Evolutionary conservation across 2,329 filamentous ascomycete species (phyloP).

Genomic region (Paraconiothyrium sp.): DNA sequence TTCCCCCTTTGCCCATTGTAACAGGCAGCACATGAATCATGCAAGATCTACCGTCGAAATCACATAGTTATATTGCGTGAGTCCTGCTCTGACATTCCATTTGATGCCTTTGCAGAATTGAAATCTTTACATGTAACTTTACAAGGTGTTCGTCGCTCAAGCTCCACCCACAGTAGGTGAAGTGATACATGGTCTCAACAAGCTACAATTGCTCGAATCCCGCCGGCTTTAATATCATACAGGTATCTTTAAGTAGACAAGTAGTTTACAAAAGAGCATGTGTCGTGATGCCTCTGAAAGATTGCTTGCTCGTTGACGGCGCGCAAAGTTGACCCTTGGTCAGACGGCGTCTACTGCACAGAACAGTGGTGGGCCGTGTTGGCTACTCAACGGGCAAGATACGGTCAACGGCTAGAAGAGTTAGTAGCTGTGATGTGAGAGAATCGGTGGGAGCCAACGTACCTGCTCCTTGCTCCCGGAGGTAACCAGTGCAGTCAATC

Average conservation of each 20-base stretch:
- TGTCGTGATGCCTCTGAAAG: too few species aligned
- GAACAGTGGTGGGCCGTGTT: neutral
- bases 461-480: slow-evolving; percentile 48
- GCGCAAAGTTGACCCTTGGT: neutral
- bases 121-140: neutral
- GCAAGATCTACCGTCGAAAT: neutral
- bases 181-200: neutral
- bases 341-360: neutral
- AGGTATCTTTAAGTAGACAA: neutral
- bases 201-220: neutral
- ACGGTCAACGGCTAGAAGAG: slow-evolving; percentile 40
- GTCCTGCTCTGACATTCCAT: too few species aligned
- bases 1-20: neutral
- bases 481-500: slow-evolving; percentile 46
- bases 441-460: slow-evolving; percentile 18
- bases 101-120: neutral
- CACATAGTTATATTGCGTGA: neutral
- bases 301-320: neutral
- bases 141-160: too few species aligned
- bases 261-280: too few species aligned
- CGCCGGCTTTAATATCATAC: neutral
- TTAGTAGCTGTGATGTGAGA: neutral
- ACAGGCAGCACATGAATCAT: neutral
- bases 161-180: neutral
- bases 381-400: slow-evolving; percentile 39